These are phyloP conservation scores for Chytriomyces confervae DNA, from an alignment of 192 early-diverging fungal species.

Conservation along the genomic window DNA sequence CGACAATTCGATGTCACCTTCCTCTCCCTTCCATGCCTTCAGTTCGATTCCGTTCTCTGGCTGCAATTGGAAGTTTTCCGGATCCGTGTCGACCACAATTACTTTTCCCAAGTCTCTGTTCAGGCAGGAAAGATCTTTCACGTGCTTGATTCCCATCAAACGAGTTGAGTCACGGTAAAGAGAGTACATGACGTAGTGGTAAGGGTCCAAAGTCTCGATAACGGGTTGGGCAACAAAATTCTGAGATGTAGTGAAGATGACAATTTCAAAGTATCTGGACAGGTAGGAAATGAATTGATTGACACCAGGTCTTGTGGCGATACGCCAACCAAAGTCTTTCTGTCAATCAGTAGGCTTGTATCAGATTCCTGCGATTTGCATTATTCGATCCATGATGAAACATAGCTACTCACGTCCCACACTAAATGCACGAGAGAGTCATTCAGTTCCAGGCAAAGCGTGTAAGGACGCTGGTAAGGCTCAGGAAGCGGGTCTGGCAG, in stretches of 20 bases:
- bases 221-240: conserved; percentile 85
- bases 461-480: conserved; percentile 86
- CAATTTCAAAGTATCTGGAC: conserved; percentile 91
- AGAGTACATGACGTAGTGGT: conserved; percentile 80
- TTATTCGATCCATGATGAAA: too few relatives aligned
- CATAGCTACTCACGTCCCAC: conserved; percentile 76
- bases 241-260: conserved; percentile 91
- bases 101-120: conserved; percentile 95
- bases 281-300: conserved; percentile 95
- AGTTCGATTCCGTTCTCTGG: conserved; percentile 89
- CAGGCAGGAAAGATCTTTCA: conserved; percentile 83
- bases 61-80: conserved; percentile 82
- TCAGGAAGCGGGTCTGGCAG: conserved; percentile 89
- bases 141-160: conserved; percentile 81
- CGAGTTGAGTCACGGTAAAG: conserved; percentile 92
- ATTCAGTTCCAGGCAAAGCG: conserved; percentile 93
- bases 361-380: neutral
- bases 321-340: conserved; percentile 96
- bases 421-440: conserved; percentile 91
- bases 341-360: conserved; percentile 37
- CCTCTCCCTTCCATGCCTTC: conserved; percentile 85
- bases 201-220: conserved; percentile 87
- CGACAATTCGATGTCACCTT: conserved; percentile 78
- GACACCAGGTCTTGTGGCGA: conserved; percentile 93
- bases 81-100: conserved; percentile 91